Evolutionary conservation across 371 early-diverging fungal genomes (phyloP).

Genomic region (Rhizopus stolonifer): DNA sequence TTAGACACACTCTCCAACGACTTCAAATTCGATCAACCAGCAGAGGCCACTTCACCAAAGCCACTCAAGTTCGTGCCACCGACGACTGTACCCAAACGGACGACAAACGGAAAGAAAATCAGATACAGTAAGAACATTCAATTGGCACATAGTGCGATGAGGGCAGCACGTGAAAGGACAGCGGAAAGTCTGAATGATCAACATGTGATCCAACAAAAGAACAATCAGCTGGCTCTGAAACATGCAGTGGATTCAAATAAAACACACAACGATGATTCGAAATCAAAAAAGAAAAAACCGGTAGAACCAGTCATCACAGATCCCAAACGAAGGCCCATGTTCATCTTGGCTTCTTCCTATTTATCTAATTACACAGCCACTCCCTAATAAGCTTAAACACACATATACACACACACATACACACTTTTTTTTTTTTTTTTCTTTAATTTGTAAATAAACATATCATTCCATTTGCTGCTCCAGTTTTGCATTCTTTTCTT

Average conservation of each 20-base stretch:
- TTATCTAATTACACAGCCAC: constrained; percentile 17
- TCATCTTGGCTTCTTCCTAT: constrained; percentile 28
- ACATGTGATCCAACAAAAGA: constrained; percentile 17
- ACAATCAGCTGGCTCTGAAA: constrained; percentile 12
- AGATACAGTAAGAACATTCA: constrained; percentile 41
- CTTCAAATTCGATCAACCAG: neutral
- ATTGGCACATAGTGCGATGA: constrained; percentile 37
- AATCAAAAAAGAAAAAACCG: neutral
- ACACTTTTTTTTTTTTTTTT: too few species aligned
- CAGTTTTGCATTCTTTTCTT: constrained; percentile 19
- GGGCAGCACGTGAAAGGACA: constrained; percentile 33
- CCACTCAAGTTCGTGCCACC: constrained; percentile 19
- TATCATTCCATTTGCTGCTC: constrained; percentile 8
- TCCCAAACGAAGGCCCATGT: constrained; percentile 30
- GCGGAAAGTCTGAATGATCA: constrained; percentile 17
- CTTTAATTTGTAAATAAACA: too few species aligned
- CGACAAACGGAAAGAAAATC: constrained; percentile 43
- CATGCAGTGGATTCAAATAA: constrained; percentile 17
- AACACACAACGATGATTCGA: constrained; percentile 10
- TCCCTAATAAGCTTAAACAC: too few species aligned
- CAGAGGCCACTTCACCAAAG: constrained; percentile 15
- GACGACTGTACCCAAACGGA: constrained; percentile 33
- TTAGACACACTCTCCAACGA: constrained; percentile 6
- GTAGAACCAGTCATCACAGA: neutral
- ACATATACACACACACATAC: too few species aligned